Base-by-base conservation (phyloP, 495 filamentous ascomycete genomes). In the Pyrenula massariospora region DNA sequence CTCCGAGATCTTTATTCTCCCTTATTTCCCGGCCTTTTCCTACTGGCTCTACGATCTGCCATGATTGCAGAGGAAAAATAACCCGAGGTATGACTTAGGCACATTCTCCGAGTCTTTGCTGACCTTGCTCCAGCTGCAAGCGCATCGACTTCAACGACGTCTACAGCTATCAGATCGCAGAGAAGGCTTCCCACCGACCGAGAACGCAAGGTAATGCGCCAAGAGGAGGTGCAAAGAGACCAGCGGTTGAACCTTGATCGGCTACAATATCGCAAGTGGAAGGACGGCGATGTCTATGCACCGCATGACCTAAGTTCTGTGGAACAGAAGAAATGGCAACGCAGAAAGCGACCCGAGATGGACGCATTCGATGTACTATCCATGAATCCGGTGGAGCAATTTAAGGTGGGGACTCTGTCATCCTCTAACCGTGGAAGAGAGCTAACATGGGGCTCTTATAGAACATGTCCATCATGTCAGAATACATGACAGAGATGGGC, bases 381-480 rank as follows among this genome's bases (percentile, higher is more conserved):
- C 20, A 70, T 96, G 49, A 85, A 91, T 58, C 94, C 93, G 12
- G 60, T 91, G 52, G 80, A 86, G 55, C 81, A 91, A 65, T 97
- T 96, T 65, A 87, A 86, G 73, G 91, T 94, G 70, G 49, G 80
- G 70, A 31, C 50, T 20, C 19, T 36, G 21, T 21, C 21, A 42
- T 20, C 56, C 53, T 56, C 25, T 53, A 20, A 24, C n/a, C 8
- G 8, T 5, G 20, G 19, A 52, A 52, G 20, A 50, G 12, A 12
- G 50, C 57, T 15, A n/a, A 10, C 53, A 11, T 1, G n/a, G 31
- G n/a, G n/a, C n/a, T n/a, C 1, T 20, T 19, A 48, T 62, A 96
- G 91, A 97, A 98, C 72, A 94, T 93, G 73, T 79, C 87, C 48
- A 79, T 98, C 60, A 88, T 98, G 77, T 85, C 85, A 50, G 92